phyloP scores from a whole-genome alignment of 306 rosid genomes.

The Clitoria ternatea region DNA sequence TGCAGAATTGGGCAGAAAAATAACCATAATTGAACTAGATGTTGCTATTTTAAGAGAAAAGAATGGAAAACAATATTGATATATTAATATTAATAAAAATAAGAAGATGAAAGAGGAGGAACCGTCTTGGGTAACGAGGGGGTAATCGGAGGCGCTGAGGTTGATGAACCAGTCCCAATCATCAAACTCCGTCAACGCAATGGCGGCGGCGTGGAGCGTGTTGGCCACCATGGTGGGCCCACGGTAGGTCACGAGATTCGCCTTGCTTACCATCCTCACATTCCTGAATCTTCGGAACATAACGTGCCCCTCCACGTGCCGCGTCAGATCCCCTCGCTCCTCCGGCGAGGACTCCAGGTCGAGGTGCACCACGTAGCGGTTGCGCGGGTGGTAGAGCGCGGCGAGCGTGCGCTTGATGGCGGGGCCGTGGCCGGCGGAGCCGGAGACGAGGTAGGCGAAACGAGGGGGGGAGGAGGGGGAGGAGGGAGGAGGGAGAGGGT shows the following conservation, averaged over 20 bases:
- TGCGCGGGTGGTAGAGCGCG: conserved; percentile 77
- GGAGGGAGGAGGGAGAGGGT: conserved; percentile 52
- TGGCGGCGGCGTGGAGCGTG: conserved; percentile 84
- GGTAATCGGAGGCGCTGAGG: conserved; percentile 87
- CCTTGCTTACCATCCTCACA: conserved; percentile 59
- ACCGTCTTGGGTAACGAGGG: conserved; percentile 89
- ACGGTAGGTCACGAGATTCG: conserved; percentile 72
- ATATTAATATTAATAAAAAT: neutral
- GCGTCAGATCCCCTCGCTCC: conserved; percentile 55
- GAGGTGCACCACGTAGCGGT: conserved; percentile 62
- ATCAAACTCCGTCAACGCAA: conserved; percentile 47
- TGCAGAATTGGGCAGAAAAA: no score
- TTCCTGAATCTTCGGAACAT: conserved; percentile 42
- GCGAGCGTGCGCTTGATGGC: conserved; percentile 60
- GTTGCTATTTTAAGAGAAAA: no score
- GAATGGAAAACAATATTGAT: neutral
- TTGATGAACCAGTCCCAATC: conserved; percentile 96
- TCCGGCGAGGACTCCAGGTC: conserved; percentile 60
- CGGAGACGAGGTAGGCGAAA: conserved; percentile 78
- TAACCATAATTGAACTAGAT: no score
- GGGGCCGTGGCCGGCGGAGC: conserved; percentile 54
- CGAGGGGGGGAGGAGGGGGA: conserved; percentile 51
- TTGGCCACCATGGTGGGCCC: conserved; percentile 94
- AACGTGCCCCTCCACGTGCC: conserved; percentile 38
- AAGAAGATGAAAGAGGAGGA: neutral